phyloP scores from a whole-genome alignment of 2,329 filamentous ascomycete species.

The Colletotrichum plurivorum region DNA sequence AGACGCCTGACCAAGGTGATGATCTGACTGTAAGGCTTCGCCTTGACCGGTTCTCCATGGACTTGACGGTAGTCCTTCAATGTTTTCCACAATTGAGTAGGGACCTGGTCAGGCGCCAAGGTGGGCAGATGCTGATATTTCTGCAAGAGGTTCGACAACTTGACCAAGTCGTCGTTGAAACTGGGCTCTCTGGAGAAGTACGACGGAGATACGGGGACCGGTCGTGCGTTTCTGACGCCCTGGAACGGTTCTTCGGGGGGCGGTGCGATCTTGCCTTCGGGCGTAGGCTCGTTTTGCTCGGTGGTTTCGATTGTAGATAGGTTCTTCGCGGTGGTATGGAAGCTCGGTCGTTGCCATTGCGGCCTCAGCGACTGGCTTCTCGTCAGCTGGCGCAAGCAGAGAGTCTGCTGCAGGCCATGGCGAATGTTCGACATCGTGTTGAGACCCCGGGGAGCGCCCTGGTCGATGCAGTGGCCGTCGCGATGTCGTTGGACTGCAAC shows the following conservation, averaged over 20 bases:
- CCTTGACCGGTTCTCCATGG: constrained; percentile 80
- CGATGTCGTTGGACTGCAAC: constrained; percentile 21
- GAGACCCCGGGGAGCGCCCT: constrained; percentile 28
- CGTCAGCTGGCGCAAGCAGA: constrained; percentile 50
- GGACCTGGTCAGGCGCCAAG: constrained; percentile 74
- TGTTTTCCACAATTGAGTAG: constrained; percentile 85
- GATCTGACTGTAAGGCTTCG: constrained; percentile 84
- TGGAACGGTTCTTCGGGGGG: constrained; percentile 47
- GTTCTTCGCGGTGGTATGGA: constrained; percentile 47
- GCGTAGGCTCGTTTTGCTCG: not conserved
- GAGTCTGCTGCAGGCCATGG: constrained; percentile 53
- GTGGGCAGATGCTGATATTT: constrained; percentile 82
- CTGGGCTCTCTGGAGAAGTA: constrained; percentile 91
- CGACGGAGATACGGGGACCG: constrained; percentile 88
- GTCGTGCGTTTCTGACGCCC: constrained; percentile 70
- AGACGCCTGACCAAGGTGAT: constrained; percentile 82
- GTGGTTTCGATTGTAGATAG: constrained; percentile 42
- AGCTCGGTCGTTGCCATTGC: constrained; percentile 43
- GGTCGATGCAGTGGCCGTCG: constrained; percentile 33
- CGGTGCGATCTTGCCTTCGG: constrained; percentile 5
- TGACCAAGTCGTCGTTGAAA: constrained; percentile 88
- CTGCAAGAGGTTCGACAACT: constrained; percentile 78
- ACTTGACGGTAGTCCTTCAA: constrained; percentile 81
- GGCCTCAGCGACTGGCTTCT: constrained; percentile 49
- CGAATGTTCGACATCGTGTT: constrained; percentile 53